Conservation (phyloP, 2,329 filamentous ascomycete genomes). For the Chrysosporium queenslandicum region DNA sequence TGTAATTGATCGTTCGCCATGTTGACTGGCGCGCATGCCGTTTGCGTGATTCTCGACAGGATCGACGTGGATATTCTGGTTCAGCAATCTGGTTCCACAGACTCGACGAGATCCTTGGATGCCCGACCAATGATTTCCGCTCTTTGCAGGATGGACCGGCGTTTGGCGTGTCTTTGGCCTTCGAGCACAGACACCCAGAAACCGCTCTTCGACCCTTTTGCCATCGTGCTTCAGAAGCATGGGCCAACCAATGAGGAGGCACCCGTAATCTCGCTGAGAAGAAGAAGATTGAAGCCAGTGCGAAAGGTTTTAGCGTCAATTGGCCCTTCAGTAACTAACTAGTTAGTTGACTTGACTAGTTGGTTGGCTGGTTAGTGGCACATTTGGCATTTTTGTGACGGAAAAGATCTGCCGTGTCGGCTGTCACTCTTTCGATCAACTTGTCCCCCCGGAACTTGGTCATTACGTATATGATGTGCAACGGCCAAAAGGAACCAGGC, state of each 20-base stretch:
- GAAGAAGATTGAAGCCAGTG: too few species aligned
- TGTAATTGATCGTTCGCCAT: neutral
- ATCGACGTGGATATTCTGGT: conserved; percentile 1
- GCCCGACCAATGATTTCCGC: neutral
- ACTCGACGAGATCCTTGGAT: neutral
- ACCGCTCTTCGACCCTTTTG: neutral
- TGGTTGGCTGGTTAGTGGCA: too few species aligned
- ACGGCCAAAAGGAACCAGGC: neutral
- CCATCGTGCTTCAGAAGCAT: too few species aligned
- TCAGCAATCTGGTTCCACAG: conserved; percentile 3
- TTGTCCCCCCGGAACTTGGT: neutral
- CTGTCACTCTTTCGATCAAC: neutral
- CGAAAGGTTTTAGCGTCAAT: neutral
- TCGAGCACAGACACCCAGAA: conserved; percentile 1
- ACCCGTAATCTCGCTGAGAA: too few species aligned
- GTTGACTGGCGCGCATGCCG: neutral
- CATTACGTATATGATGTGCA: conserved; percentile 3
- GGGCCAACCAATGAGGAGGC: too few species aligned
- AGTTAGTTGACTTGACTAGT: too few species aligned
- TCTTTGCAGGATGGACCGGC: neutral
- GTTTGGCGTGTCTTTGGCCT: conserved; percentile 3
- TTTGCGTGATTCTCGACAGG: conserved; percentile 8
- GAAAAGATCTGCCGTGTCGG: neutral
- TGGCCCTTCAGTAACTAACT: too few species aligned
- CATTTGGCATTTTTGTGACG: neutral